Conservation (phyloP, 2,329 filamentous ascomycete genomes). For the Epichloe sibirici region DNA sequence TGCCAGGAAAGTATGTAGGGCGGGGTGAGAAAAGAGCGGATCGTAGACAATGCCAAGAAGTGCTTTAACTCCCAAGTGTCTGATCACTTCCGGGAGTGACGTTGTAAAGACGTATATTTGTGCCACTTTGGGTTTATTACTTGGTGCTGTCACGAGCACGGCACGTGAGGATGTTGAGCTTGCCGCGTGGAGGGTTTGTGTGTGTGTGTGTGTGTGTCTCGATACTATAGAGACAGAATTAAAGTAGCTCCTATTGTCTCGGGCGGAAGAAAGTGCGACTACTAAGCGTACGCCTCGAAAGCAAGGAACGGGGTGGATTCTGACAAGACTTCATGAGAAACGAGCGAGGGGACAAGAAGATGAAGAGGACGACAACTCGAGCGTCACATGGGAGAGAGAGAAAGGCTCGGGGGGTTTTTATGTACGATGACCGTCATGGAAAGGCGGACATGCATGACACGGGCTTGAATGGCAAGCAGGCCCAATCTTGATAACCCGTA, state of each 20-base stretch:
- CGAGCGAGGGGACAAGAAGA: not conserved
- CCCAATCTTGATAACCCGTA: not conserved
- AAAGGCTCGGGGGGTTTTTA: not conserved
- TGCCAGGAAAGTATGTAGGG: not conserved
- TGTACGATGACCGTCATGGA: not conserved
- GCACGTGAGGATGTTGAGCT: not conserved
- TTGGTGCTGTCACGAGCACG: not conserved
- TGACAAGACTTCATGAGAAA: not conserved
- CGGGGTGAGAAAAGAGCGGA: not conserved
- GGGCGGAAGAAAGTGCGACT: not conserved
- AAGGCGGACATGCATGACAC: not conserved
- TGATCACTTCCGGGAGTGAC: too few relatives aligned
- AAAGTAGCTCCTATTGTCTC: not conserved
- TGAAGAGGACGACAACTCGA: not conserved
- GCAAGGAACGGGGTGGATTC: constrained; percentile 1
- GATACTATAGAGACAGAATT: not conserved
- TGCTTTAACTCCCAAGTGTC: too few relatives aligned
- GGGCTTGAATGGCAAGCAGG: not conserved
- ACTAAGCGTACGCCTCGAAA: not conserved
- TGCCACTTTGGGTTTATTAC: not conserved
- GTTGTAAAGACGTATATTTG: not conserved
- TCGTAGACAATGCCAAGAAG: too few relatives aligned
- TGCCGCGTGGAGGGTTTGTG: not conserved
- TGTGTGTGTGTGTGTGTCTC: too few relatives aligned
- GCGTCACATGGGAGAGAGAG: not conserved